Base-by-base conservation (phyloP, 1,139 yeast genomes). In the Saccharomycopsis crataegensis region DNA sequence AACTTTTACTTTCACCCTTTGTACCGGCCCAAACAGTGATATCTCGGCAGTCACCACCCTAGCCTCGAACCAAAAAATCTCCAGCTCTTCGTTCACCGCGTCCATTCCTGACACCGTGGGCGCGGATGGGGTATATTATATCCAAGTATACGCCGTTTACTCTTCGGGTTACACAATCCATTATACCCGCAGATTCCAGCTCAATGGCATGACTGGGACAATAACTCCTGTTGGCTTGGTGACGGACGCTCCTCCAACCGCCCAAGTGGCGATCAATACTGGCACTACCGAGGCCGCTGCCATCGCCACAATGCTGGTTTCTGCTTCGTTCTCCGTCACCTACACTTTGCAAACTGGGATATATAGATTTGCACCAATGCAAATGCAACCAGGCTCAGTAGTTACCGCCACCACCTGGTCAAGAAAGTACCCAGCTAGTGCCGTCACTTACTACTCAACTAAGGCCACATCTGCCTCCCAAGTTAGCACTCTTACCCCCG, bases 361-460 rank as follows among this genome's bases (percentile, higher is more conserved):
- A 50, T 78, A 85, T 1, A 76, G 88, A 65, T 87, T 71, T 68
- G 97, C 97, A 0, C 96, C 96, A 50, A 89, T 90, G 96, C 96
- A 89, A 69, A 68, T 74, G 56, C 96, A 88, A 69, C 96, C 97
- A 7, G 86, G 83, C 4, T 65, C 86, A 1, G 74, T 68, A 8
- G 80, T 88, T 14, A 84, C 96, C 1, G 80, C 79, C 22, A 74
- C 82, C 3, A 69, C 82, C 1, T 83, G 88, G 86, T 65, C 80
- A 1, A 74, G 79, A 63, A 70, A 75, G 60, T 83, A 69, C 65
- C 82, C 91, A 12, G 78, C 91, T 1, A 80, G 89, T 58, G 72
- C 83, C 0, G 89, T 83, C 36, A 76, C 86, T 0, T 81, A 72
- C 62, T 82, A 75, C 65, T 57, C 79, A 1, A 70, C 84, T 0